Conservation (phyloP, 208 protist genomes). For the Strigomonas galati region DNA sequence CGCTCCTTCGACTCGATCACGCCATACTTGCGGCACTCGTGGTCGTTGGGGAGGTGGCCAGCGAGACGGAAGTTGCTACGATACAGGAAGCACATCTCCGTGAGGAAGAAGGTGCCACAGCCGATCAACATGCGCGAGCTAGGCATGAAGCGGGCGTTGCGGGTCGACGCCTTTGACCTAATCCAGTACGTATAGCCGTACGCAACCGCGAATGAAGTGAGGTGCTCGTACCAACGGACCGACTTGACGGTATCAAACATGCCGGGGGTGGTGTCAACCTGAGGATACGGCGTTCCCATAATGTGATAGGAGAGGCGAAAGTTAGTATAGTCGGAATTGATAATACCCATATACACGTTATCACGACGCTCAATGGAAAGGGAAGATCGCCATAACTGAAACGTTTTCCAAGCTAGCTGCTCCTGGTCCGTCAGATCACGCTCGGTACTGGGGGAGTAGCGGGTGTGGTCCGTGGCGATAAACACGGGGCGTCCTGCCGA, state of each 20-base stretch:
- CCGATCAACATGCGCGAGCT: constrained; percentile 30
- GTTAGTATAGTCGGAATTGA: constrained; percentile 81
- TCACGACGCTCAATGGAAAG: constrained; percentile 78
- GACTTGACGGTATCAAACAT: constrained; percentile 44
- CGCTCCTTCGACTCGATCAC: constrained; percentile 78
- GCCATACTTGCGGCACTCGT: constrained; percentile 86
- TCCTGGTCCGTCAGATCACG: constrained; percentile 84
- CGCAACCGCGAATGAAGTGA: constrained; percentile 20
- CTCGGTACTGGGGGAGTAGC: constrained; percentile 52
- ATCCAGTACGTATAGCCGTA: constrained; percentile 70
- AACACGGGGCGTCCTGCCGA: constrained; percentile 64
- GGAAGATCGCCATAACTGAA: constrained; percentile 80
- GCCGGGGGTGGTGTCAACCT: constrained; percentile 51
- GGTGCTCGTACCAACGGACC: constrained; percentile 85
- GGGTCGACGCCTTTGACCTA: constrained; percentile 61
- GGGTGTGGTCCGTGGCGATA: constrained; percentile 72
- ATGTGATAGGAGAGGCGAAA: constrained; percentile 75
- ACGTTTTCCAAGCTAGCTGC: constrained; percentile 85
- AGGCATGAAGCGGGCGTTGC: constrained; percentile 37
- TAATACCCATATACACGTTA: constrained; percentile 67
- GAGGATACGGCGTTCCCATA: constrained; percentile 80
- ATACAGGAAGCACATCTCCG: constrained; percentile 75
- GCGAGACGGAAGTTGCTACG: constrained; percentile 78
- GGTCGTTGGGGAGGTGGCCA: constrained; percentile 82
- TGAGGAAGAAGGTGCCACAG: constrained; percentile 49